These are phyloP conservation scores for Xylariaceae sp. DNA, from an alignment of 2,329 filamentous ascomycete genomes.

Conservation along the genomic window DNA sequence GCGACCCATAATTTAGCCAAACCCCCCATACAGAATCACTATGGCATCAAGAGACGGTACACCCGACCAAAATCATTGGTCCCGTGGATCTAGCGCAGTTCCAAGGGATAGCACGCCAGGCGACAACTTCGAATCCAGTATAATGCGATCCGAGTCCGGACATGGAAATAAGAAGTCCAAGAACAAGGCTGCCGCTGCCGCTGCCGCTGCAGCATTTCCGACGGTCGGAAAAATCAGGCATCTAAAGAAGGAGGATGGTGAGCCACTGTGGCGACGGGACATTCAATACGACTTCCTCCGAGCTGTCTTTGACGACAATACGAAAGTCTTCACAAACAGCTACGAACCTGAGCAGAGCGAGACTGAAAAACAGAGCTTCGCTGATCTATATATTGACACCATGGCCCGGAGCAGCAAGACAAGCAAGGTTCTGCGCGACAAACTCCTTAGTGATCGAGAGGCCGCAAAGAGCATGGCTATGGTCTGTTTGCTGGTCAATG, in stretches of 20 bases:
- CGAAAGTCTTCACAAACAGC: constrained; percentile 81
- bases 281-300: constrained; percentile 88
- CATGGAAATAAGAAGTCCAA: constrained; percentile 32
- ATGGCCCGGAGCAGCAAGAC: constrained; percentile 99
- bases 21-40: constrained; percentile 1
- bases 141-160: constrained; percentile 28
- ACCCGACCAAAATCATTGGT: constrained; percentile 29
- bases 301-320: constrained; percentile 75
- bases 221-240: constrained; percentile 73
- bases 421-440: constrained; percentile 97
- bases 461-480: constrained; percentile 98
- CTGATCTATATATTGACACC: constrained; percentile 96
- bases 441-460: constrained; percentile 86
- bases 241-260: constrained; percentile 86
- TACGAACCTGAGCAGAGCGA: constrained; percentile 64
- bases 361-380: constrained; percentile 73
- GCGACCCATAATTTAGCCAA: not conserved
- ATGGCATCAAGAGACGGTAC: constrained; percentile 36
- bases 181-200: constrained; percentile 26
- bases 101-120: constrained; percentile 26
- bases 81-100: constrained; percentile 30
- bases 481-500: constrained; percentile 96
- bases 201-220: constrained; percentile 24
- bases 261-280: constrained; percentile 83
- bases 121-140: constrained; percentile 32